Conservation (phyloP, 2,329 filamentous ascomycete genomes). For the Aspergillus tanneri region DNA sequence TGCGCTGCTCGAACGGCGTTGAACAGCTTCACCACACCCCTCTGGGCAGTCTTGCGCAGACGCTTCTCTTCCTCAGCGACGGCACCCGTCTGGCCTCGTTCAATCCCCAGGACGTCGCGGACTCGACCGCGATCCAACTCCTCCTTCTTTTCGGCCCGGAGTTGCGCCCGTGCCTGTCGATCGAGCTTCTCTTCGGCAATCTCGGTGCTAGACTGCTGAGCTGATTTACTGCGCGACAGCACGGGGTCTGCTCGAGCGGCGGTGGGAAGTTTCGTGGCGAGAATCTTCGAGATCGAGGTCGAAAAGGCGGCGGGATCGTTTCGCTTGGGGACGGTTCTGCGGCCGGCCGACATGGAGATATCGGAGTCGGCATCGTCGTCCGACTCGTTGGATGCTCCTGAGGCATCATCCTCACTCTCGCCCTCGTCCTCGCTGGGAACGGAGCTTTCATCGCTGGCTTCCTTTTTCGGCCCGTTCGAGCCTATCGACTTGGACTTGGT, state of each 20-base stretch:
- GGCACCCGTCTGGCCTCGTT: slow-evolving; percentile 52
- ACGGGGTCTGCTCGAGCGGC: slow-evolving; percentile 84
- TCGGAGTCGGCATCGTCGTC: slow-evolving; percentile 41
- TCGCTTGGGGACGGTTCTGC: slow-evolving; percentile 60
- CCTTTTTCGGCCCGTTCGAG: slow-evolving; percentile 19
- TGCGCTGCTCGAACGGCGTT: slow-evolving; percentile 93
- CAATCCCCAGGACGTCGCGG: slow-evolving; percentile 74
- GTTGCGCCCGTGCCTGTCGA: slow-evolving; percentile 71
- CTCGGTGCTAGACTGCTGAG: slow-evolving; percentile 69
- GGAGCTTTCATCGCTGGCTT: slow-evolving; percentile 19
- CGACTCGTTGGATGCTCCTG: slow-evolving; percentile 25
- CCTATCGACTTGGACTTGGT: slow-evolving; percentile 22
- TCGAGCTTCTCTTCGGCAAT: slow-evolving; percentile 76
- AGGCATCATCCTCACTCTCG: slow-evolving; percentile 25
- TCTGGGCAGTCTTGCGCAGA: slow-evolving; percentile 82
- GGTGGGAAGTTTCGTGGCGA: slow-evolving; percentile 81
- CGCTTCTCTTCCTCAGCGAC: slow-evolving; percentile 71
- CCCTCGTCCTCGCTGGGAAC: slow-evolving; percentile 27
- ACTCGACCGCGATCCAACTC: slow-evolving; percentile 84
- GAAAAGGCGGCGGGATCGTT: slow-evolving; percentile 91
- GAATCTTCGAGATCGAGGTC: slow-evolving; percentile 88
- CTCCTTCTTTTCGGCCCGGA: slow-evolving; percentile 76
- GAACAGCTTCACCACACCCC: slow-evolving; percentile 93
- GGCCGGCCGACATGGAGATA: slow-evolving; percentile 44
- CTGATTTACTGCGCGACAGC: slow-evolving; percentile 76